Evolutionary conservation across 1,284 basidiomycete genomes (phyloP).

Genomic region (Coniferiporia sulphurascens): DNA sequence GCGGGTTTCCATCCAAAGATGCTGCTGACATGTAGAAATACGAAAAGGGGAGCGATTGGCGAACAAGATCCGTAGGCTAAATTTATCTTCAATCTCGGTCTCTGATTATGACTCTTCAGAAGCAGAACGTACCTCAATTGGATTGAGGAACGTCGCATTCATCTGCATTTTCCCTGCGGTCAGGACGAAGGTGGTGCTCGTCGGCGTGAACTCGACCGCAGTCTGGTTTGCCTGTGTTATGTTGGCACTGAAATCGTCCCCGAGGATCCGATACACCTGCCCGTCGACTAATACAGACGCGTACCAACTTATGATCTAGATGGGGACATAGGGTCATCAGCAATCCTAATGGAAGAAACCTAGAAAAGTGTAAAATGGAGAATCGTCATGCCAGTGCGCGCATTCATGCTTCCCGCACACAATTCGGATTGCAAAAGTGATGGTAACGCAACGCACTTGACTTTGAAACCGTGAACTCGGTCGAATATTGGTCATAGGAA

Average conservation of each 20-base stretch:
- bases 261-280: not conserved
- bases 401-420: too few relatives aligned
- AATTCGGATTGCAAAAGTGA: not conserved
- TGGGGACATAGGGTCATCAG: not conserved
- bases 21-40: slow-evolving; percentile 23
- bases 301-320: slow-evolving; percentile 1
- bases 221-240: slow-evolving; percentile 3
- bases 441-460: not conserved
- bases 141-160: slow-evolving; percentile 7
- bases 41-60: slow-evolving; percentile 25
- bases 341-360: too few relatives aligned
- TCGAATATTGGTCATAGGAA: not conserved
- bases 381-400: too few relatives aligned
- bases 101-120: not conserved
- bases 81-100: not conserved
- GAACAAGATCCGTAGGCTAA: slow-evolving; percentile 20
- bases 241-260: not conserved
- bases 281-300: slow-evolving; percentile 1
- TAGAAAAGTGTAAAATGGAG: too few relatives aligned
- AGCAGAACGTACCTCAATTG: not conserved
- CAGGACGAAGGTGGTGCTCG: slow-evolving; percentile 3
- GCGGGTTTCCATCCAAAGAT: slow-evolving; percentile 23
- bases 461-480: not conserved
- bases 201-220: slow-evolving; percentile 3
- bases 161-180: not conserved